phyloP scores from a whole-genome alignment of 805 yeast genomes.

The Isabelozyma pseudorhagii region DNA sequence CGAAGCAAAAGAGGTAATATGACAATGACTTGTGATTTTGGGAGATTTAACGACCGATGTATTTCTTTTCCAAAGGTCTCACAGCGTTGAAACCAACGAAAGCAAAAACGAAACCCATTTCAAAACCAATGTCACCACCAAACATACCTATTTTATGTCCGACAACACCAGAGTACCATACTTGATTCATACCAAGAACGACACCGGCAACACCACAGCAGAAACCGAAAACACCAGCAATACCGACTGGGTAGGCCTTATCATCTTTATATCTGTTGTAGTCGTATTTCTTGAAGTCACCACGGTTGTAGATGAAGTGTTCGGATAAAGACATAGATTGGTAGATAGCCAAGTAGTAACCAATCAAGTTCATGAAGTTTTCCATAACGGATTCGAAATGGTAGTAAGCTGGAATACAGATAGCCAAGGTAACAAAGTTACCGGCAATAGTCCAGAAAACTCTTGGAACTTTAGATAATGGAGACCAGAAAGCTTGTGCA shows the following conservation, averaged over 20 bases:
- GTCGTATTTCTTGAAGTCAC: conserved; percentile 58
- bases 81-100: conserved; percentile 55
- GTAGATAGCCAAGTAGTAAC: conserved; percentile 87
- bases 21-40: neutral
- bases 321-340: conserved; percentile 73
- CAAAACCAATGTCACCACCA: conserved; percentile 90
- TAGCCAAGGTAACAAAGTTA: conserved; percentile 74
- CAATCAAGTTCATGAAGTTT: conserved; percentile 88
- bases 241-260: conserved; percentile 65
- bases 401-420: conserved; percentile 86
- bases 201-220: conserved; percentile 84
- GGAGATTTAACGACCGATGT: conserved; percentile 44
- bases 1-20: neutral
- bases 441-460: conserved; percentile 77
- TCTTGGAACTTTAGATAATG: conserved; percentile 74
- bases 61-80: conserved; percentile 67
- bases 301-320: conserved; percentile 75
- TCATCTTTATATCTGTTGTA: conserved; percentile 58
- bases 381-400: conserved; percentile 68
- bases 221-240: conserved; percentile 75
- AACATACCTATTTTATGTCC: conserved; percentile 55
- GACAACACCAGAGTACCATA: conserved; percentile 76
- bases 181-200: conserved; percentile 83
- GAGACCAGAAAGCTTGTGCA: conserved; percentile 81
- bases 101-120: conserved; percentile 66